Conservation (phyloP, 306 rosid genomes). For the Corylus avellana region DNA sequence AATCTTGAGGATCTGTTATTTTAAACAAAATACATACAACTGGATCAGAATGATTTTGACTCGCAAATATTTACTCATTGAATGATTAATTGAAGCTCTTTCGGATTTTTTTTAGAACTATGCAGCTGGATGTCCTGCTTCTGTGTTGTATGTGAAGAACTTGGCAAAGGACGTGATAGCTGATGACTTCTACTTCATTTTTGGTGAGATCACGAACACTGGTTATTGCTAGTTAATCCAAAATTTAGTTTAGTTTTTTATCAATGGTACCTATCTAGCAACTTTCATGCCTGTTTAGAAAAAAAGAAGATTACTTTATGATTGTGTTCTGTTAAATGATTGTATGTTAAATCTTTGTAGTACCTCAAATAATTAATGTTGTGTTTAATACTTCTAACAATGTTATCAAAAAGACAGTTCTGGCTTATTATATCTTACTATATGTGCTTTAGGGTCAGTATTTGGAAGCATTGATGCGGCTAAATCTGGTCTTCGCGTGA, state of each 20-base stretch:
- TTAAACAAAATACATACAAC: background rate
- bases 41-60: conserved; percentile 9
- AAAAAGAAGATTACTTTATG: conserved; percentile 18
- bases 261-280: conserved; percentile 6
- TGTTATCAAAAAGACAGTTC: conserved; percentile 1
- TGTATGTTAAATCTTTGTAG: background rate
- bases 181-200: conserved; percentile 78
- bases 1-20: conserved; percentile 1
- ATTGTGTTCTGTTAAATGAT: background rate
- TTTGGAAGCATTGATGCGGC: conserved; percentile 78
- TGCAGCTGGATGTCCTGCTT: conserved; percentile 76
- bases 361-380: background rate
- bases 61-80: conserved; percentile 17
- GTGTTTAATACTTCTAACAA: background rate
- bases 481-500: conserved; percentile 67
- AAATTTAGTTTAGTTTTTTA: conserved; percentile 4
- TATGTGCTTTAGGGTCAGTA: conserved; percentile 61
- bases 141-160: conserved; percentile 90
- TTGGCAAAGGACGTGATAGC: conserved; percentile 81
- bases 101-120: conserved; percentile 70
- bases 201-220: conserved; percentile 60
- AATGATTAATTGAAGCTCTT: conserved; percentile 20
- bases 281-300: conserved; percentile 10
- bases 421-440: conserved; percentile 8
- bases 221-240: background rate